Evolutionary conservation across 768 basidiomycete genomes (phyloP), one percentile per base, ranked within the genome.

Genomic region (Collybiopsis confluens): DNA sequence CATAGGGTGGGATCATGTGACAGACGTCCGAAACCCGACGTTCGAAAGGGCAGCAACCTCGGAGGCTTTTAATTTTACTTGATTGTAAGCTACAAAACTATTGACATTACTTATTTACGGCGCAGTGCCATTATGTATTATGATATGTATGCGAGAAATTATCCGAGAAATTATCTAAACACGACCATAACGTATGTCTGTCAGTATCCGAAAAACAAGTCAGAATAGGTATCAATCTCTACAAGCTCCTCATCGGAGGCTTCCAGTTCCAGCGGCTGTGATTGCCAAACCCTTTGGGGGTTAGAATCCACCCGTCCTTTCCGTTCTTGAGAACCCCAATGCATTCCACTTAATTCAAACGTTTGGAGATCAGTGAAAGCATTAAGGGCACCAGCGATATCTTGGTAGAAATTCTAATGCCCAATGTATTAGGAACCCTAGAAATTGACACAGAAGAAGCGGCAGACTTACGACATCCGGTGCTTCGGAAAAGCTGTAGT

Each of bases 271-370:
- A 80, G 68, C 16, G 81, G 72, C 42, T 76, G 72, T 1, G 80
- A 79, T 64, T 78, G 77, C 83, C 82, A 84, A 5, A 76, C 68
- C 27, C 72, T 71, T 56, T 73, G 76, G 36, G 72, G 64, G 28
- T 76, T 70, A 49, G 74, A 66, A 45, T 72, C 64, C 49, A 69
- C 62, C 30, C 30, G 30, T 33, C 13, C 30, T 58, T 74, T 73
- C 50, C 69, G 63, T 58, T 74, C 73, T n/a, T 76, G 74, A 4
- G 81, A 82, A 45, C 78, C 75, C 86, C 88, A 90, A 58, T 85
- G 85, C 69, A 90, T 81, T 30, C 88, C 89, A 44, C 79, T 84
- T 26, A 90, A 78, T 64, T 90, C 88, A 61, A 88, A 88, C 43
- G 80, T 78, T 57, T 77, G 70, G 33, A 90, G 76, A 52, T 79